Conservation (phyloP, 208 protist genomes). For the Kentomonas sorsogonicus region DNA sequence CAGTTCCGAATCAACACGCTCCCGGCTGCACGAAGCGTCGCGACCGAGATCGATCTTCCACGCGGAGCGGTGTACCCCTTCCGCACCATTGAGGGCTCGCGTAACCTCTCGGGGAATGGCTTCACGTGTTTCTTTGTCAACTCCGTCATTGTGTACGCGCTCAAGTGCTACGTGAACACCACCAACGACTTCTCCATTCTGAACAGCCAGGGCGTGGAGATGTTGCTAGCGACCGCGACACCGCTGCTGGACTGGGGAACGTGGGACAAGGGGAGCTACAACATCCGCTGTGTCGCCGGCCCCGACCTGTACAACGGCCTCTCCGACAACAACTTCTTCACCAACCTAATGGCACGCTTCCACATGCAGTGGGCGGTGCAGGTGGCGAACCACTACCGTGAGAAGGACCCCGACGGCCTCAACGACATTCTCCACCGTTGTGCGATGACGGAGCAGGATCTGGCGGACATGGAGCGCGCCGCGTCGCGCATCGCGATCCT, state of each 20-base stretch:
- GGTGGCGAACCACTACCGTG: slow-evolving; percentile 41
- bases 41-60: slow-evolving; percentile 67
- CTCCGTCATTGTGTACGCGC: slow-evolving; percentile 69
- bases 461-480: slow-evolving; percentile 66
- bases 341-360: slow-evolving; percentile 85
- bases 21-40: slow-evolving; percentile 61
- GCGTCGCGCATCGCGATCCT: slow-evolving; percentile 63
- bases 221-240: slow-evolving; percentile 73
- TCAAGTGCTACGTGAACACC: slow-evolving; percentile 74
- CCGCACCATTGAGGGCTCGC: slow-evolving; percentile 75
- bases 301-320: slow-evolving; percentile 84
- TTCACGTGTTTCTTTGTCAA: slow-evolving; percentile 82
- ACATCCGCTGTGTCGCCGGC: slow-evolving; percentile 79
- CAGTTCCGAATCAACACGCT: slow-evolving; percentile 84
- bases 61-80: slow-evolving; percentile 82
- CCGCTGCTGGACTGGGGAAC: slow-evolving; percentile 86
- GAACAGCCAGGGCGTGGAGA: slow-evolving; percentile 64
- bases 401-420: slow-evolving; percentile 58
- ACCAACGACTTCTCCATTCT: slow-evolving; percentile 78
- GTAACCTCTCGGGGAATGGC: slow-evolving; percentile 66
- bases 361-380: slow-evolving; percentile 81
- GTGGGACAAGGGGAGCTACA: slow-evolving; percentile 77
- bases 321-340: slow-evolving; percentile 90
- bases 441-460: slow-evolving; percentile 64
- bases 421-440: slow-evolving; percentile 52